Evolutionary conservation across 2,329 filamentous ascomycete genomes (phyloP), one percentile per base, ranked within the genome.

Genomic region (Ceratocystis lukuohia): DNA sequence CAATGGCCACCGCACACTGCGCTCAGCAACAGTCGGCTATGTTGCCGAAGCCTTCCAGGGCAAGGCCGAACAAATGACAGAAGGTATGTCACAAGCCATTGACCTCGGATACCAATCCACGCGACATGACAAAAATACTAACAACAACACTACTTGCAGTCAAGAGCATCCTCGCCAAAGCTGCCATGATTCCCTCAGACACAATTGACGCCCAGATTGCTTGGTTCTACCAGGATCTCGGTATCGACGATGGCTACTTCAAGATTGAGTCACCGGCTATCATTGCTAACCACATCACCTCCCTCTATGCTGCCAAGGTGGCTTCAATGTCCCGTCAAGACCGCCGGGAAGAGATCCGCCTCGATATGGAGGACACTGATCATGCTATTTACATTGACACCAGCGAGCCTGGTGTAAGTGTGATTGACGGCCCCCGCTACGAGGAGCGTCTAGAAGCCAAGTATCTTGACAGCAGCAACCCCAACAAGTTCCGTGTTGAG

Each of bases 361-460:
- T 99, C 53, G 93, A 97, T 75, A 96, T 96, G 84, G 94, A 99
- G 77, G 91, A 91, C 25, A 79, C 82, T 68, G 94, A 97, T 75
- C 94, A 97, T 74, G 94, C 94, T 68, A 95, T 97, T 73, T 99
- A 97, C 79, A 97, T 99, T 71, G 94, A 99, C 75, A 99, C 94
- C 66, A 96, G 92, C 76, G 88, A 88, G 73, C 93, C 94, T 17
- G 94, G 94, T 70, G 80, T 89, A 71, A 89, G 87, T 68, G 82
- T 86, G 61, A 79, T 89, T 25, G 79, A 82, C 65, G 94, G 94
- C 1, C 92, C 94, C n/a, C 84, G 87, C 68, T 99, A 96, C 75
- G 94, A 99, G 79, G 87, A 91, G 74, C 85, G 93, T 68, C 89
- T 99, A 69, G 94, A 97, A 78, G 83, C 87, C 76, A 97, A 97